A percentile compares a stretch with the other conserved stretches of the same genome.
These are phyloP conservation scores for Blastocystis sp. DNA, from an alignment of 352 stramenopile species.

Conservation along the genomic window DNA sequence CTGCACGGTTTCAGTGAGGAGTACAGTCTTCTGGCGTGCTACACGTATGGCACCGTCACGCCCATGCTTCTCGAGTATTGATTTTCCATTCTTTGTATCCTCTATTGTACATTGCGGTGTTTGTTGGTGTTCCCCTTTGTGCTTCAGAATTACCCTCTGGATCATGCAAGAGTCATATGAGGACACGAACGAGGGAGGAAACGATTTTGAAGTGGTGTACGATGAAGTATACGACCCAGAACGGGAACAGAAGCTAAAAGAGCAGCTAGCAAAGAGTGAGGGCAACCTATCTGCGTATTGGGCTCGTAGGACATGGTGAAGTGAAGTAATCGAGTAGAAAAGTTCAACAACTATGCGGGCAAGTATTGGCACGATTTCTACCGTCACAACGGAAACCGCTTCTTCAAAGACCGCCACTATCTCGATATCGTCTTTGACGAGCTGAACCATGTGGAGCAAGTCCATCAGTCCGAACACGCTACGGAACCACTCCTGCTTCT, in stretches of 20 bases:
- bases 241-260: constrained; percentile 40
- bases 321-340: constrained; percentile 73
- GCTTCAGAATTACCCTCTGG: not conserved
- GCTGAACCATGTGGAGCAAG: constrained; percentile 72
- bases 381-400: constrained; percentile 84
- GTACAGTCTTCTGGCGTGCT: not conserved
- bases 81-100: no score
- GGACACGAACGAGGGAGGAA: not conserved
- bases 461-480: not conserved
- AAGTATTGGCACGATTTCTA: constrained; percentile 87
- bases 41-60: not conserved
- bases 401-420: constrained; percentile 86
- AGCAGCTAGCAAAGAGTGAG: constrained; percentile 2
- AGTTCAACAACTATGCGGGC: constrained; percentile 81
- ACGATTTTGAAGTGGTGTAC: constrained; percentile 56
- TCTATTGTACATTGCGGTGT: no score
- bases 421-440: constrained; percentile 83
- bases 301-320: not conserved
- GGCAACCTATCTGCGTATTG: constrained; percentile 41
- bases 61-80: not conserved
- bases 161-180: not conserved
- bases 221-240: constrained; percentile 60
- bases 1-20: not conserved
- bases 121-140: no score
- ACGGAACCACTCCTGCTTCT: constrained; percentile 74